These are phyloP conservation scores for Amanita subjunquillea DNA, from an alignment of 768 basidiomycete species.

Conservation along the genomic window DNA sequence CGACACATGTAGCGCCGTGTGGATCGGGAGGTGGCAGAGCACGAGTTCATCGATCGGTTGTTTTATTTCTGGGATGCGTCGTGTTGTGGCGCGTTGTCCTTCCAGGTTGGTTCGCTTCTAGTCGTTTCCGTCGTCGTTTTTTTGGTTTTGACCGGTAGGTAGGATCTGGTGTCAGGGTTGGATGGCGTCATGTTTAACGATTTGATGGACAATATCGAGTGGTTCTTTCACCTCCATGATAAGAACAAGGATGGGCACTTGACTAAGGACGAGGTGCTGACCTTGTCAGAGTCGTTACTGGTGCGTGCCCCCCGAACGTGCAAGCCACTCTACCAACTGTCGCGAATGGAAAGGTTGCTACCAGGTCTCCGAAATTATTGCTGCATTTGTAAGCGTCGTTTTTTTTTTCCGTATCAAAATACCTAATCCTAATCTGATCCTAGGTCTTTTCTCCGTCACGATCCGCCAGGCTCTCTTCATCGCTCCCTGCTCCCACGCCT, in stretches of 20 bases:
- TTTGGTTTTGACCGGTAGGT: slow-evolving; percentile 1
- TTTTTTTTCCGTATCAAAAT: too few relatives aligned
- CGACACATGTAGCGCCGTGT: slow-evolving; percentile 58
- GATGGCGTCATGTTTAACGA: slow-evolving; percentile 94
- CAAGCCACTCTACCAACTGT: too few relatives aligned
- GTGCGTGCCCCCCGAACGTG: slow-evolving; percentile 49
- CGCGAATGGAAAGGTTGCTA: too few relatives aligned
- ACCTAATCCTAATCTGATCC: too few relatives aligned
- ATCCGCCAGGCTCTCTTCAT: too few relatives aligned
- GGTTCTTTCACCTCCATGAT: slow-evolving; percentile 95
- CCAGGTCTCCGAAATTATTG: too few relatives aligned
- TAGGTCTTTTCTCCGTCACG: too few relatives aligned
- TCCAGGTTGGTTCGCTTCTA: slow-evolving; percentile 52
- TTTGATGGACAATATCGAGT: slow-evolving; percentile 97
- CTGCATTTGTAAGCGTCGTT: too few relatives aligned
- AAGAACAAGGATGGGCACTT: slow-evolving; percentile 94
- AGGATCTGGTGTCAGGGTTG: slow-evolving; percentile 86
- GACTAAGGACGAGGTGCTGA: slow-evolving; percentile 94
- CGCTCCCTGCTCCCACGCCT: too few relatives aligned
- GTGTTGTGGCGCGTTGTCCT: slow-evolving; percentile 73
- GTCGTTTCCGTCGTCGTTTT: background rate
- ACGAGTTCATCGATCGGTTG: slow-evolving; percentile 87
- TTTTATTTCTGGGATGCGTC: slow-evolving; percentile 93
- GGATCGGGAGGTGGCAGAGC: slow-evolving; percentile 87
- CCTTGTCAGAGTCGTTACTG: slow-evolving; percentile 87